A percentile compares a stretch with the other conserved stretches of the same genome.
Evolutionary conservation across 495 filamentous ascomycete species (phyloP).

Genomic region (Aspergillus heteromorphus): DNA sequence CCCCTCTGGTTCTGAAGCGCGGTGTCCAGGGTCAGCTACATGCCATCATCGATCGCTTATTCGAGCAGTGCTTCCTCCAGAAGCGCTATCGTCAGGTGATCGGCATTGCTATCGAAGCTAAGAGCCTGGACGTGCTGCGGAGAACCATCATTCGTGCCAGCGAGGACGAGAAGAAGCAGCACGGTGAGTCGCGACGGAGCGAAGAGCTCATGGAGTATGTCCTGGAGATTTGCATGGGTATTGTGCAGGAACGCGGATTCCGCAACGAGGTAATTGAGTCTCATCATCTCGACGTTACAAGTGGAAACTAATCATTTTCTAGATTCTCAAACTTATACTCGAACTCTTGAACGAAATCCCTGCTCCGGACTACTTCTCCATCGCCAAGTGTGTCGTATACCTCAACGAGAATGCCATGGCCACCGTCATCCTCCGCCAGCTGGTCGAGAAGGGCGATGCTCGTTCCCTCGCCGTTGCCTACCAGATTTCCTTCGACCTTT

Average conservation of each 20-base stretch:
- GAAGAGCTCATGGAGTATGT: conserved; percentile 98
- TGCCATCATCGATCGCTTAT: conserved; percentile 76
- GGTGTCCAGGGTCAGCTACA: conserved; percentile 69
- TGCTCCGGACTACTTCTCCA: conserved; percentile 92
- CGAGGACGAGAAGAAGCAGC: conserved; percentile 69
- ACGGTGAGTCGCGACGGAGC: conserved; percentile 55
- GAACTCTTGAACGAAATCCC: conserved; percentile 84
- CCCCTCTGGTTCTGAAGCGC: conserved; percentile 48
- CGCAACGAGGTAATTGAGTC: conserved; percentile 60
- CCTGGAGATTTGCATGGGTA: conserved; percentile 92
- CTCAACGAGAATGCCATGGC: conserved; percentile 89
- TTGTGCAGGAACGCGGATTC: conserved; percentile 88
- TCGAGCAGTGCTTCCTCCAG: conserved; percentile 82
- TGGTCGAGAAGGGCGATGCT: conserved; percentile 74
- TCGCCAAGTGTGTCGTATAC: conserved; percentile 97
- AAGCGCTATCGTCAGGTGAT: conserved; percentile 96
- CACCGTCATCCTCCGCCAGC: conserved; percentile 73
- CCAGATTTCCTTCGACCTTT: conserved; percentile 96
- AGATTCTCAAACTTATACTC: conserved; percentile 82
- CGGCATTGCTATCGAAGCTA: conserved; percentile 94
- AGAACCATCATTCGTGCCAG: conserved; percentile 76
- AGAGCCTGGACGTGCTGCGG: conserved; percentile 84
- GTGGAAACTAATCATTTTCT: conserved; percentile 20
- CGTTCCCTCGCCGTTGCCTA: conserved; percentile 81
- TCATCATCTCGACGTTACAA: conserved; percentile 4